phyloP scores from a whole-genome alignment of 2,329 filamentous ascomycete species.

The Chaetomiaceae sp. region DNA sequence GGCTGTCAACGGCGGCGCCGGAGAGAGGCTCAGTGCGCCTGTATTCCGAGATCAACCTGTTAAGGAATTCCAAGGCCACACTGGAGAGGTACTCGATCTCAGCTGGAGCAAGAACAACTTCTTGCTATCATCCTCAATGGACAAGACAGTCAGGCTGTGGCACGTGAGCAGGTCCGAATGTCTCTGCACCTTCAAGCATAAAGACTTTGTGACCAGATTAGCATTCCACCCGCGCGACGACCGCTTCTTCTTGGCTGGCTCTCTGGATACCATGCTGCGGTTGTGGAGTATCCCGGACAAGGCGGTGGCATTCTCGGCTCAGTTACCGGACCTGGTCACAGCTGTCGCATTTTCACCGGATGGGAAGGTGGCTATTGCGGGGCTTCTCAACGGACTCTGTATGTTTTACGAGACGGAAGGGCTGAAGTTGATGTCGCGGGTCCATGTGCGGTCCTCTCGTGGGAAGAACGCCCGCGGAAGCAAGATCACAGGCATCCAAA shows the following conservation, averaged over 20 bases:
- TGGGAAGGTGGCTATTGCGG: conserved; percentile 83
- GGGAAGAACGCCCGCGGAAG: conserved; percentile 94
- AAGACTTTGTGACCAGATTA: conserved; percentile 91
- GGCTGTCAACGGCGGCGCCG: conserved; percentile 42
- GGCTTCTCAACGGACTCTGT: conserved; percentile 78
- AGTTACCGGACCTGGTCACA: conserved; percentile 82
- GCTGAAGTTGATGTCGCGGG: conserved; percentile 74
- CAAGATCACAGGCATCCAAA: conserved; percentile 93
- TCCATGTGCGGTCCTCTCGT: conserved; percentile 87
- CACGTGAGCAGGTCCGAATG: conserved; percentile 82
- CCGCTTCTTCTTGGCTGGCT: conserved; percentile 92
- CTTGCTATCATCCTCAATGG: conserved; percentile 91
- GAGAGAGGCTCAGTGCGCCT: conserved; percentile 73
- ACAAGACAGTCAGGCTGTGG: conserved; percentile 94
- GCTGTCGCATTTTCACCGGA: conserved; percentile 92
- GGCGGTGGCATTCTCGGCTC: conserved; percentile 75
- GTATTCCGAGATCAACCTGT: conserved; percentile 79
- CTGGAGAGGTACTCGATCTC: conserved; percentile 79
- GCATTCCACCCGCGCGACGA: conserved; percentile 93
- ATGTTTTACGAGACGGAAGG: conserved; percentile 92
- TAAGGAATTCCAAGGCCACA: conserved; percentile 78
- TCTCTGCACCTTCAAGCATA: conserved; percentile 89
- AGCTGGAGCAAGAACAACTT: conserved; percentile 99
- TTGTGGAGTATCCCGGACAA: conserved; percentile 98
- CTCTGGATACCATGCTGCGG: conserved; percentile 79